These are phyloP conservation scores for Mucor sp. DNA, from an alignment of 371 early-diverging fungal species.

Conservation along the genomic window DNA sequence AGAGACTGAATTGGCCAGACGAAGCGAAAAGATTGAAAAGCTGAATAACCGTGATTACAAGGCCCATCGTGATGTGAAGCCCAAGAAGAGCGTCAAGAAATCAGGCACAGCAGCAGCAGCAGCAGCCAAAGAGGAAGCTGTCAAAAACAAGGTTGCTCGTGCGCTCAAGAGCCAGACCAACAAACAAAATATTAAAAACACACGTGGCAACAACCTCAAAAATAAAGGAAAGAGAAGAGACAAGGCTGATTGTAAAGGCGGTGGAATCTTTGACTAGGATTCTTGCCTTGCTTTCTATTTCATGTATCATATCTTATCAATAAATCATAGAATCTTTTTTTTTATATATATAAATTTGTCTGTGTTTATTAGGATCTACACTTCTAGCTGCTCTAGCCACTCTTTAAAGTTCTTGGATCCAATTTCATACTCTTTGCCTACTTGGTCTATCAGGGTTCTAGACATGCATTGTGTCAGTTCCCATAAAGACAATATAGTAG, in stretches of 20 bases:
- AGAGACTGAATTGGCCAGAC: conserved; percentile 27
- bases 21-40: conserved; percentile 29
- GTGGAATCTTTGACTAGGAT: conserved; percentile 47
- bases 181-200: conserved; percentile 40
- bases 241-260: conserved; percentile 34
- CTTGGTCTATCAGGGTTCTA: background rate
- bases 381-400: background rate
- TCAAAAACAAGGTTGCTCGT: conserved; percentile 62
- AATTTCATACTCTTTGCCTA: conserved; percentile 6
- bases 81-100: conserved; percentile 34
- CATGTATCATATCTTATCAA: background rate
- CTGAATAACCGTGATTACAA: conserved; percentile 61
- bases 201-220: conserved; percentile 44
- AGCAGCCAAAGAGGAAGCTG: conserved; percentile 48
- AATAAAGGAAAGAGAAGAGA: conserved; percentile 60
- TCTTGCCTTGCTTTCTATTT: background rate
- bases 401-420: conserved; percentile 3
- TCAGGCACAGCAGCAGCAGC: conserved; percentile 2
- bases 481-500: background rate
- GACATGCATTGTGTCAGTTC: background rate
- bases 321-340: background rate
- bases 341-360: too few species aligned
- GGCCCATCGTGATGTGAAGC: conserved; percentile 53
- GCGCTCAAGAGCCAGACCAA: conserved; percentile 43
- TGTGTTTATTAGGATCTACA: too few species aligned